phyloP scores from a whole-genome alignment of 345 rosid genomes.

The Syzygium grande region DNA sequence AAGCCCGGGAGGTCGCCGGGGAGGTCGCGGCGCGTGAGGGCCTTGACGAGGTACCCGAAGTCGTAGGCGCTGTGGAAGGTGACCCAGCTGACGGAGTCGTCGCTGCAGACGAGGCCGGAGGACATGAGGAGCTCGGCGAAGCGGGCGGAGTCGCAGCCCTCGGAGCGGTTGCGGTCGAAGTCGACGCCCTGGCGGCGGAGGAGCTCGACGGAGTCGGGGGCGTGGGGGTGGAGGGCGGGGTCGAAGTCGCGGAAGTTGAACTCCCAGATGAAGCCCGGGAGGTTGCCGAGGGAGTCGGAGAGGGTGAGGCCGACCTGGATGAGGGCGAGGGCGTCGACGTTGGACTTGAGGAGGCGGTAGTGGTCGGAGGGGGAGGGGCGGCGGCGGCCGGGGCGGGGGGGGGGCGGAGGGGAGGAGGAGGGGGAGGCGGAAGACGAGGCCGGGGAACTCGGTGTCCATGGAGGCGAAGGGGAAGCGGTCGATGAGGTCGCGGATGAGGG shows the following conservation, averaged over 20 bases:
- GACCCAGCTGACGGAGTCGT: conserved; percentile 78
- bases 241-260: conserved; percentile 78
- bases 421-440: conserved; percentile 36
- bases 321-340: conserved; percentile 69
- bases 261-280: conserved; percentile 77
- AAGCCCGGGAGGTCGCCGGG: conserved; percentile 49
- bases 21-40: conserved; percentile 52
- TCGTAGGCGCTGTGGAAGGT: conserved; percentile 91
- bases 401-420: conserved; percentile 26
- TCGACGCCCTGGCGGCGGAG: conserved; percentile 75
- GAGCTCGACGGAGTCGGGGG: conserved; percentile 73
- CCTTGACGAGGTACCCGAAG: conserved; percentile 81
- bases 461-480: conserved; percentile 60
- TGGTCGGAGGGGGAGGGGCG: conserved; percentile 42
- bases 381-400: conserved; percentile 4
- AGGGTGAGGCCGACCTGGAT: conserved; percentile 87
- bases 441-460: conserved; percentile 93
- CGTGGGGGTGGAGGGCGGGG: conserved; percentile 53
- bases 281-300: conserved; percentile 43
- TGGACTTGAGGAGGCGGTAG: conserved; percentile 61
- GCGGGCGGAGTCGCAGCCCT: conserved; percentile 47
- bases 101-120: conserved; percentile 70
- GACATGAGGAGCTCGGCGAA: conserved; percentile 86
- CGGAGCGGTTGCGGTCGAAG: conserved; percentile 45
- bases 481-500: conserved; percentile 40